Conservation (phyloP, 345 rosid species). For the Stellera chamaejasme region DNA sequence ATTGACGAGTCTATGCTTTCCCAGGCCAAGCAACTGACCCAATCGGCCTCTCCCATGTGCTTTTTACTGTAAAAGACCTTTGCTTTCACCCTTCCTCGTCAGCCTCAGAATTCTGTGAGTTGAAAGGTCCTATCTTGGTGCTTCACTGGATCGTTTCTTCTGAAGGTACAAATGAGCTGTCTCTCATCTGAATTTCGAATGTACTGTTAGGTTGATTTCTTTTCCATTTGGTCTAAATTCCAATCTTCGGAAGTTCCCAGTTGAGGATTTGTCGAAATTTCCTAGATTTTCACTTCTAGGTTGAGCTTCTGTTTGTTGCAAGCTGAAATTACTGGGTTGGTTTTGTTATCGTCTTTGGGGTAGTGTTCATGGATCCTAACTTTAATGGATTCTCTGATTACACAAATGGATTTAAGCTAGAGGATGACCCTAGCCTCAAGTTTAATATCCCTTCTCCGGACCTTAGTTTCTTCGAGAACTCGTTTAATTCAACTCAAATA, state of each 20-base stretch:
- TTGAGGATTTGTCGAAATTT: not conserved
- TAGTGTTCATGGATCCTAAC: constrained; percentile 16
- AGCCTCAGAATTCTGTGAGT: no score
- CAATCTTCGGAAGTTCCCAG: not conserved
- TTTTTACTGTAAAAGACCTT: no score
- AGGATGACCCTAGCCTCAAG: constrained; percentile 13
- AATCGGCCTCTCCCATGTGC: no score
- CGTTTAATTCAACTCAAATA: constrained; percentile 11
- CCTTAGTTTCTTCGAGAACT: constrained; percentile 10
- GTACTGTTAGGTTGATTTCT: no score
- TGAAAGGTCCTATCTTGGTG: no score
- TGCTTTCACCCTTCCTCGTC: no score
- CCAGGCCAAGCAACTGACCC: no score
- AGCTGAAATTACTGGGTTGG: not conserved
- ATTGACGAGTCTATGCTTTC: no score
- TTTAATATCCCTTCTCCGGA: constrained; percentile 14
- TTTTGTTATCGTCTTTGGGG: not conserved
- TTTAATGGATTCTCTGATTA: constrained; percentile 16
- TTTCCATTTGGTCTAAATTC: no score
- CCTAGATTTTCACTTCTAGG: not conserved
- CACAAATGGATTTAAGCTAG: constrained; percentile 17
- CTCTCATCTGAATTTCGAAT: no score
- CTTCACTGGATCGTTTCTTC: no score
- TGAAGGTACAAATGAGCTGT: no score
- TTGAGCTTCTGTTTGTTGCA: not conserved